Conservation (phyloP, 1,284 basidiomycete genomes). For the Austroboletus novae-zelandiae region DNA sequence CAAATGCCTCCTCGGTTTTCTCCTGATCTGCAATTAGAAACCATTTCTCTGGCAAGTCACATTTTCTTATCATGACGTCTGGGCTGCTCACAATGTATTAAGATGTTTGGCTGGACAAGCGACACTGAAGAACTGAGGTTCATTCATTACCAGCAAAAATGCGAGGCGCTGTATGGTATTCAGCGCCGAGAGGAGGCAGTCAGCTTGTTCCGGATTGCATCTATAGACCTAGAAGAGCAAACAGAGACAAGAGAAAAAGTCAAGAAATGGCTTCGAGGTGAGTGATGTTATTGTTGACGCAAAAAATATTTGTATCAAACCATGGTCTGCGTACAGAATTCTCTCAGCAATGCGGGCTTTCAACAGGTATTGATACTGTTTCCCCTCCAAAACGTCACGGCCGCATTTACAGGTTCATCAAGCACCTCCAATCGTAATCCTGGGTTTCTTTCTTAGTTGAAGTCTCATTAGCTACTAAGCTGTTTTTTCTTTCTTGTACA, state of each 20-base stretch:
- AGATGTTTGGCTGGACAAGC: not conserved
- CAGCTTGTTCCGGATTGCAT: not conserved
- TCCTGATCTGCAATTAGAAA: not conserved
- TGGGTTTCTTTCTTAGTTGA: too few species aligned
- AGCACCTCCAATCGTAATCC: too few species aligned
- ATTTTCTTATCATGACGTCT: not conserved
- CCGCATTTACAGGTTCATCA: too few species aligned
- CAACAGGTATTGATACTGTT: too few species aligned
- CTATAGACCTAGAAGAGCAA: not conserved
- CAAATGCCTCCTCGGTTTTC: not conserved
- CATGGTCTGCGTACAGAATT: too few species aligned
- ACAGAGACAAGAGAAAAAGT: not conserved
- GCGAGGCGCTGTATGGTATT: not conserved
- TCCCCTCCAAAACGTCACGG: too few species aligned
- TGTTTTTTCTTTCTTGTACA: too few species aligned
- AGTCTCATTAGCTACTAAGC: too few species aligned
- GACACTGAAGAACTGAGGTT: not conserved
- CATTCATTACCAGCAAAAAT: not conserved
- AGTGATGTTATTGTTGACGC: not conserved
- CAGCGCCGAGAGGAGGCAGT: not conserved
- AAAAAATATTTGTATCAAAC: too few species aligned
- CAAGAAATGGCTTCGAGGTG: not conserved
- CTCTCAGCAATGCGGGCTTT: too few species aligned
- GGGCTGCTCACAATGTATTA: not conserved
- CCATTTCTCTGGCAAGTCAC: not conserved